Base-by-base conservation (phyloP, 192 early-diverging fungal genomes). In the Backusella westeae region DNA sequence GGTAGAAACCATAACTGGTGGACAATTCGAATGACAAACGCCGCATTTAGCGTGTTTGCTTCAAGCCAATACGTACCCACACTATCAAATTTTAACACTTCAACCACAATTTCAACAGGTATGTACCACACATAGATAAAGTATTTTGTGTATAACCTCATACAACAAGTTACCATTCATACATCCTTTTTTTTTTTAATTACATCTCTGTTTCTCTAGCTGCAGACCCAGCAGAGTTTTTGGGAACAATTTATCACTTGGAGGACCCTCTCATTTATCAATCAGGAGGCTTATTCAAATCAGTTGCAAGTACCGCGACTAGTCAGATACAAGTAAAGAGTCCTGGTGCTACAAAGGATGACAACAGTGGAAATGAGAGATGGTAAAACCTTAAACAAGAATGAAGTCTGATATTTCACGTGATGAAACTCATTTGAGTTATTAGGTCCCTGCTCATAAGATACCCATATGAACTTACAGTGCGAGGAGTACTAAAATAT, bases 31-130 rank as follows among this genome's bases (percentile, higher is more conserved):
- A 81, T 90, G 12, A 84, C 86, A 70, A 75, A 86, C 71, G 79
- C 87, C 6, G 85, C 90, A 41, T 85, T 92, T 35, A 85, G 84
- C 34, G 84, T 92, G 6, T 92, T 92, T 88, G 90, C 90, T n/a
- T 87, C 88, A 3, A 81, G 80, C 75, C 80, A 77, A 29, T 69
- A 68, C 65, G 80, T 81, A 23, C 75, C 76, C 34, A 72, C 66
- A 67, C 6, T 14, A 14, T 39, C 59, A 63, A 35, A 36, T 63
- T 63, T 5, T 29, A 69, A 69, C 34, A 32, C 36, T 8, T 39
- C 32, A 71, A 29, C 21, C 15, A 29, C 14, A 14, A 71, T 42
- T 71, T 32, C 35, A 36, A 75, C 52, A 56, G 72, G 21, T 44
- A 71, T 44, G 10, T 26, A 46, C 17, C n/a, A 44, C 39, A 29